Conservation (phyloP, 78 protist species). For the Protostelium mycophagum region DNA sequence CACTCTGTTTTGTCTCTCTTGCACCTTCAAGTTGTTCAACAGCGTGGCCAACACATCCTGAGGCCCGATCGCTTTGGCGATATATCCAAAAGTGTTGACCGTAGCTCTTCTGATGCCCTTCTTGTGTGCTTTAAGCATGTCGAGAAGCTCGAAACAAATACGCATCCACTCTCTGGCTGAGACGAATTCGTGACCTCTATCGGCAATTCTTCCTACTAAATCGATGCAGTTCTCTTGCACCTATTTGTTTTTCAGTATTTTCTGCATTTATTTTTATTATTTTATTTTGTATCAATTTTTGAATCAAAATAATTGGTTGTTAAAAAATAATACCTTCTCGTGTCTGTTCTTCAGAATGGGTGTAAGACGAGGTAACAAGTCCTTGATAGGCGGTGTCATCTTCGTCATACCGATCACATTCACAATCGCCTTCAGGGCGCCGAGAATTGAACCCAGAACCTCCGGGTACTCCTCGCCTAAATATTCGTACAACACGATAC, state of each 20-base stretch:
- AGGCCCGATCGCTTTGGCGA: slow-evolving; percentile 98
- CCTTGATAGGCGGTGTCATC: slow-evolving; percentile 96
- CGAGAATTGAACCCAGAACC: slow-evolving; percentile 92
- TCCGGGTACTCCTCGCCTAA: slow-evolving; percentile 99
- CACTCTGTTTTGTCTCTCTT: slow-evolving; percentile 96
- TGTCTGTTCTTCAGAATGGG: slow-evolving; percentile 96
- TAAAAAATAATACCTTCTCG: slow-evolving; percentile 77
- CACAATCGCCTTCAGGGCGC: slow-evolving; percentile 90
- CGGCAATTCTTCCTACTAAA: slow-evolving; percentile 97
- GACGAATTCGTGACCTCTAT: slow-evolving; percentile 85
- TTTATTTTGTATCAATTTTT: not conserved
- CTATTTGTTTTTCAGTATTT: not conserved
- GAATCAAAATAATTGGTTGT: too few species aligned
- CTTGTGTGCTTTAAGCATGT: slow-evolving; percentile 94
- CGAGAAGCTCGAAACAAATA: slow-evolving; percentile 96
- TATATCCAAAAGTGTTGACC: slow-evolving; percentile 96
- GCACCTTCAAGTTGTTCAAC: slow-evolving; percentile 96
- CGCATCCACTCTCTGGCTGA: slow-evolving; percentile 96
- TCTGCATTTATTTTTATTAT: not conserved
- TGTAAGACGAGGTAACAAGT: slow-evolving; percentile 91
- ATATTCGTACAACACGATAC: slow-evolving; percentile 89
- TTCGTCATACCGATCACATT: slow-evolving; percentile 90
- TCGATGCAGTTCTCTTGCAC: slow-evolving; percentile 94
- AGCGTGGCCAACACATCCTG: slow-evolving; percentile 96
- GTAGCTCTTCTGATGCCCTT: slow-evolving; percentile 94